Percentiles rank a stretch among this genome's conserved stretches.
phyloP scores from a whole-genome alignment of 345 rosid genomes.

The Murraya paniculata region DNA sequence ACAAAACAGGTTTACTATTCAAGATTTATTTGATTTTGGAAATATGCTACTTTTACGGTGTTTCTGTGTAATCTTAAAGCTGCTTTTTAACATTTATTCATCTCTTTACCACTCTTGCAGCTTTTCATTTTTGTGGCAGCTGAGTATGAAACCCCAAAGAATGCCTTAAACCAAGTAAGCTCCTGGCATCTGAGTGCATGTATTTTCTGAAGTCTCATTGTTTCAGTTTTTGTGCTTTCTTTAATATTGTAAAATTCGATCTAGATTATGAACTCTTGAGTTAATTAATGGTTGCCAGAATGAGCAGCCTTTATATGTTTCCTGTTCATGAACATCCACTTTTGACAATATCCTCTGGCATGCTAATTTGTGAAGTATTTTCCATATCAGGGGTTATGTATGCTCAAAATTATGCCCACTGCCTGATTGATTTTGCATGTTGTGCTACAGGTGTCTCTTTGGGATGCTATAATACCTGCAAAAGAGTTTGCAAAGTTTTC shows the following conservation, averaged over 20 bases:
- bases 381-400: not conserved
- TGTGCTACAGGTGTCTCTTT: slow-evolving; percentile 67
- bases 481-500: slow-evolving; percentile 83
- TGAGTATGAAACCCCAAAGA: slow-evolving; percentile 77
- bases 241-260: not conserved
- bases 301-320: not conserved
- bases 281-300: not conserved
- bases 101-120: slow-evolving; percentile 34
- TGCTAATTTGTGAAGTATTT: not conserved
- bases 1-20: slow-evolving; percentile 76
- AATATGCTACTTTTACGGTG: not conserved
- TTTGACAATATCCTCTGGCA: not conserved
- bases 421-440: slow-evolving; percentile 5
- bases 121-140: slow-evolving; percentile 84
- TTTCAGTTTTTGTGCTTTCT: not conserved
- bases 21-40: not conserved
- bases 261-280: not conserved
- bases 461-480: slow-evolving; percentile 89
- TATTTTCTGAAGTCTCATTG: not conserved
- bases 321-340: not conserved
- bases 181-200: not conserved
- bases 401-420: not conserved
- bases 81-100: not conserved
- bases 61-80: not conserved
- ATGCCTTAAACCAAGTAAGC: slow-evolving; percentile 84